These are phyloP conservation scores for Pascua sp. DNA, from an alignment of 1,284 basidiomycete genomes.

Conservation along the genomic window DNA sequence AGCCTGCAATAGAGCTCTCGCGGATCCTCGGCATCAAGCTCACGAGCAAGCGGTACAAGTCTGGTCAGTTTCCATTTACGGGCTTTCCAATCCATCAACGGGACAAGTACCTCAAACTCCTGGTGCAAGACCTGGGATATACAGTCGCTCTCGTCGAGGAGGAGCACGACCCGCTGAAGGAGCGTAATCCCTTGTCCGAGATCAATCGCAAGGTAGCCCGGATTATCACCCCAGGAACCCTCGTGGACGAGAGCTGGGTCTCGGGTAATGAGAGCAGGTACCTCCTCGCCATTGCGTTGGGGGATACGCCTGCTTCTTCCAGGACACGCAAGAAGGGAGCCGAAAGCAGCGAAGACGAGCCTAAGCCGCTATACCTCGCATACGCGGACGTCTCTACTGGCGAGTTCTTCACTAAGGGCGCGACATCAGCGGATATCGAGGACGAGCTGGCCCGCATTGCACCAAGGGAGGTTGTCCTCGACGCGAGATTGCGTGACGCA, in stretches of 20 bases:
- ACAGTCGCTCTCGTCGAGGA: conserved; percentile 92
- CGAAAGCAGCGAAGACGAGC: not conserved
- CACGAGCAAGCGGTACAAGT: conserved; percentile 48
- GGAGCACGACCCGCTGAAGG: conserved; percentile 52
- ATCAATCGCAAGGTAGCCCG: conserved; percentile 66
- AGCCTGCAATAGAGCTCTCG: conserved; percentile 77
- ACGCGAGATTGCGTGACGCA: conserved; percentile 50
- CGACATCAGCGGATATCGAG: conserved; percentile 58
- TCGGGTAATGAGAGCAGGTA: conserved; percentile 83
- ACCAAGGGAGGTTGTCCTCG: conserved; percentile 77
- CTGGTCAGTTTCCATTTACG: conserved; percentile 63
- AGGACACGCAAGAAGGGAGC: not conserved
- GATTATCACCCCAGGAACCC: conserved; percentile 84
- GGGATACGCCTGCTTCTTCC: not conserved
- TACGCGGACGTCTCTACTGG: conserved; percentile 96
- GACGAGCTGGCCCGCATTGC: conserved; percentile 80
- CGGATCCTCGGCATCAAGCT: conserved; percentile 57
- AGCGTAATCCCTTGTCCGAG: not conserved
- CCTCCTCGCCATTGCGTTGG: conserved; percentile 65
- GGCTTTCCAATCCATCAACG: conserved; percentile 85
- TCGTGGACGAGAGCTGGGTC: conserved; percentile 83
- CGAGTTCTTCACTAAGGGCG: conserved; percentile 76
- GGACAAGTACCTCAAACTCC: conserved; percentile 76
- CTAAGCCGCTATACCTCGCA: conserved; percentile 54
- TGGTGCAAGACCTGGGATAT: conserved; percentile 74